phyloP scores from a whole-genome alignment of 2,329 filamentous ascomycete species.

The Epichloe gansuensis region DNA sequence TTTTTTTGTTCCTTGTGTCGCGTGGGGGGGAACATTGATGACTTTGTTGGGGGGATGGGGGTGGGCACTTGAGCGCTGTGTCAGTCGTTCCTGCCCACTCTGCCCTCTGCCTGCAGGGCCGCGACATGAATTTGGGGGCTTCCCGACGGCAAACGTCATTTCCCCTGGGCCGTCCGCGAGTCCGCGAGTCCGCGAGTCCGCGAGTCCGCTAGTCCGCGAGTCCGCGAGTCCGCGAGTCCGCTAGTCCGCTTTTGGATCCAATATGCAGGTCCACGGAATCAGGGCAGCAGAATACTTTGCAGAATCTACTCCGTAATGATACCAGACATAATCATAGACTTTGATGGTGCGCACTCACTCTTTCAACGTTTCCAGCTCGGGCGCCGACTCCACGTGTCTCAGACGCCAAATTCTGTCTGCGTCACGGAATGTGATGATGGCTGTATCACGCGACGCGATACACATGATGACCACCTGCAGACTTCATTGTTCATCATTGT shows the following conservation, averaged over 20 bases:
- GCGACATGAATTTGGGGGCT: too few relatives aligned
- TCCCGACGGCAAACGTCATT: not conserved
- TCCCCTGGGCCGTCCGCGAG: constrained; percentile 2
- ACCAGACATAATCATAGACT: not conserved
- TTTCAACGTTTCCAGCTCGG: not conserved
- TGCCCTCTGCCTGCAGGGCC: too few relatives aligned
- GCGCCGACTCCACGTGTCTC: not conserved
- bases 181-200: not conserved
- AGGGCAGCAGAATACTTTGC: not conserved
- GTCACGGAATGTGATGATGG: not conserved
- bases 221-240: not conserved
- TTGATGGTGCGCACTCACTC: not conserved
- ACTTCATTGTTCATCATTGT: too few relatives aligned
- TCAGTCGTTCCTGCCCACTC: too few relatives aligned
- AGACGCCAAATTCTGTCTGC: not conserved
- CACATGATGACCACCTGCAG: not conserved
- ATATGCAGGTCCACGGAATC: not conserved
- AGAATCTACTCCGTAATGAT: too few relatives aligned
- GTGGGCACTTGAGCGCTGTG: too few relatives aligned
- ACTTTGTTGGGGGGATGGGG: too few relatives aligned
- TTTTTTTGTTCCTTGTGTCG: not conserved
- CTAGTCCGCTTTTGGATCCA: not conserved
- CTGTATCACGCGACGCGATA: not conserved
- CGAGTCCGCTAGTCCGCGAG: too few relatives aligned
- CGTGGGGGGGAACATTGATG: not conserved